Evolutionary conservation across 768 basidiomycete genomes (phyloP).

Genomic region (Serpula lacrymans): DNA sequence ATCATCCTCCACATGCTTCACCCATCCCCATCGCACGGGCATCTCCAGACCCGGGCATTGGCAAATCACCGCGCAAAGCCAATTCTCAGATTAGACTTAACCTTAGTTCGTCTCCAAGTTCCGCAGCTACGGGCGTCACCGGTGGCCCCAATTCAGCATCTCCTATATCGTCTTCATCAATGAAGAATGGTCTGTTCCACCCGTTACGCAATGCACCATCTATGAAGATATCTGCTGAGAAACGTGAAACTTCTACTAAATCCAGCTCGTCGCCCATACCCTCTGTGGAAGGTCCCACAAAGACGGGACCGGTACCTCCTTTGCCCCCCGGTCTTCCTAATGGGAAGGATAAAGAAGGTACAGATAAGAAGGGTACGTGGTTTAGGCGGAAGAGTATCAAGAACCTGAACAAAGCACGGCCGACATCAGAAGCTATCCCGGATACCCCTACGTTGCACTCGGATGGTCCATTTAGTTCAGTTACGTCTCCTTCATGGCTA

Average conservation of each 20-base stretch:
- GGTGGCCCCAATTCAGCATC: slow-evolving; percentile 11
- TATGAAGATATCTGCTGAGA: slow-evolving; percentile 15
- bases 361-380: slow-evolving; percentile 35
- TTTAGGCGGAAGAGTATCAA: slow-evolving; percentile 25
- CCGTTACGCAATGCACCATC: slow-evolving; percentile 23
- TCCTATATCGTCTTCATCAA: slow-evolving; percentile 17
- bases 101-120: slow-evolving; percentile 8
- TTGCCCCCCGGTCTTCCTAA: slow-evolving; percentile 27
- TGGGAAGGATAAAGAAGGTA: slow-evolving; percentile 36
- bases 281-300: slow-evolving; percentile 12
- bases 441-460: slow-evolving; percentile 13
- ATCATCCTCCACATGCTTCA: slow-evolving; percentile 13
- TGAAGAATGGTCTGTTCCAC: slow-evolving; percentile 17
- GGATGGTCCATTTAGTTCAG: slow-evolving; percentile 6
- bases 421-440: slow-evolving; percentile 15
- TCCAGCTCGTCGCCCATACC: slow-evolving; percentile 10
- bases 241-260: slow-evolving; percentile 11
- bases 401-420: slow-evolving; percentile 15
- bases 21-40: slow-evolving; percentile 19
- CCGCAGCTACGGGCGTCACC: slow-evolving; percentile 9
- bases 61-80: slow-evolving; percentile 22
- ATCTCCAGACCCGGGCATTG: slow-evolving; percentile 5
- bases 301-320: slow-evolving; percentile 20
- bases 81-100: slow-evolving; percentile 12
- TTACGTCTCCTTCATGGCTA: slow-evolving; percentile 16